Conservation (phyloP, 306 rosid genomes). For the Trichosanthes truncata region DNA sequence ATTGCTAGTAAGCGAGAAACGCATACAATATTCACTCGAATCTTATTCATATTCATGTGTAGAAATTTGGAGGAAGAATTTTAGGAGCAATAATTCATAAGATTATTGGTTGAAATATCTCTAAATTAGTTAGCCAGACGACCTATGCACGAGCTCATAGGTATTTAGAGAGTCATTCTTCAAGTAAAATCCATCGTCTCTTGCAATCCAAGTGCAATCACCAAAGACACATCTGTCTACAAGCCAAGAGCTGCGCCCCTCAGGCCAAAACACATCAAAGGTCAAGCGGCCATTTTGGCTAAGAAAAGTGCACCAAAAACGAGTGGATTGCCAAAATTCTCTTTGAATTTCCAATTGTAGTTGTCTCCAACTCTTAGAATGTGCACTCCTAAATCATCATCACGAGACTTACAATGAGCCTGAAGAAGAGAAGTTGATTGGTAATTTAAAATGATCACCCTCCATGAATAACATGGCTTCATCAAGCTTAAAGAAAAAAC, state of each 20-base stretch:
- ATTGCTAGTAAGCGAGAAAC: too few species aligned
- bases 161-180: background rate
- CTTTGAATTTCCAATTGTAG: background rate
- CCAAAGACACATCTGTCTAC: background rate
- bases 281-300: background rate
- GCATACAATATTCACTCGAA: too few species aligned
- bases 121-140: background rate
- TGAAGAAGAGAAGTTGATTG: background rate
- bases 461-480: background rate
- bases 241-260: background rate
- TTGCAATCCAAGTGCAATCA: background rate
- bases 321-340: background rate
- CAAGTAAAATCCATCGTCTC: background rate
- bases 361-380: background rate
- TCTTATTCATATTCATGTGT: too few species aligned
- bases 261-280: background rate
- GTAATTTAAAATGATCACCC: background rate
- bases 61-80: too few species aligned
- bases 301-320: background rate
- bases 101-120: too few species aligned
- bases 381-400: background rate
- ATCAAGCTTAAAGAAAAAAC: too few species aligned
- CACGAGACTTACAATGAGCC: background rate
- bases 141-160: background rate
- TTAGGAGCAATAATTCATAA: too few species aligned